Evolutionary conservation across 176 grass and related monocot genomes (phyloP), one percentile per base, ranked within the genome.

Genomic region (Aegilops longissima): DNA sequence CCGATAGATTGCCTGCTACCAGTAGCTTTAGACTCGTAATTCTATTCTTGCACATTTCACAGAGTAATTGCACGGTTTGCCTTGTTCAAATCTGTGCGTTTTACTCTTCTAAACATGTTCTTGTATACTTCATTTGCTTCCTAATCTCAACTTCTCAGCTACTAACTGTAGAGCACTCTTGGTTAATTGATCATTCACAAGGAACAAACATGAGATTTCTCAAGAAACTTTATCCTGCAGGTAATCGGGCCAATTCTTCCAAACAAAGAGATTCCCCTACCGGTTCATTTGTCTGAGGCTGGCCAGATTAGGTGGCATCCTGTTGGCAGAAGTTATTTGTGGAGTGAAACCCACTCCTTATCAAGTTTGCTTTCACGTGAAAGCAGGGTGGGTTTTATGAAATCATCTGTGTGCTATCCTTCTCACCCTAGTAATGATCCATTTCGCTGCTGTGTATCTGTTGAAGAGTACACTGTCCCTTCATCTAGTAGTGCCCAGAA

Each of bases 321-420:
- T 80, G 93, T 90, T 61, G 91, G 90, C 78, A 91, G 78, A 70
- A 86, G 83, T 87, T 98, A 98, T 80, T 77, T 95, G 85, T 98
- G 93, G 96, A 95, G 93, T 77, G 96, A 95, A 86, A 89, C 88
- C 27, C 93, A 87, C 84, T 90, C 92, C 58, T 83, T 98, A 61
- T 94, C 92, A 81, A 94, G 90, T 94, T 90, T 98, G 24, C 92
- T 98, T 85, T 98, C 92, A 74, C 88, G 90, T 83, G 91, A 92
- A 89, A 94, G 81, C 84, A 98, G 86, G 84, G 90, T 89, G 76
- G 96, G 96, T 63, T 94, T 95, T 80, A 88, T 95, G 91, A 93
- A 95, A 87, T 95, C 96, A 65, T 98, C 91, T 89, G 96, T 98
- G 63, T 98, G 96, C 81, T 98, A 98, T 87, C 96, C 96, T 78